A percentile compares a stretch with the other conserved stretches of the same genome.
Evolutionary conservation across 805 yeast genomes (phyloP).

Genomic region (Diddensiella santjacobensis): DNA sequence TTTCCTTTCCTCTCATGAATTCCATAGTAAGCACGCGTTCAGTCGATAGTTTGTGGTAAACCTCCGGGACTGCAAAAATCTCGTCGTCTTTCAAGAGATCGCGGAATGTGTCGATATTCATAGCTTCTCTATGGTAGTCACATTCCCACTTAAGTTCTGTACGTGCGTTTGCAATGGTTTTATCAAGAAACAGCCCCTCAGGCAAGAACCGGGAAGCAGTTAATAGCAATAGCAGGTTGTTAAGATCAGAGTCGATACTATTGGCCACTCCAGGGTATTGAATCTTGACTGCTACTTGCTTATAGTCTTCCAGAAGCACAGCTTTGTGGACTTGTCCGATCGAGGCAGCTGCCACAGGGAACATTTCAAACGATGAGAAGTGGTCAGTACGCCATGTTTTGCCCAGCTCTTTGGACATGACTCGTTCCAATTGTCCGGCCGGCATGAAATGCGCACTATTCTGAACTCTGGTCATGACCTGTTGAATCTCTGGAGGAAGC

Average conservation of each 20-base stretch:
- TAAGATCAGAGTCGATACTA: constrained; percentile 90
- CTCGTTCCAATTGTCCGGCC: constrained; percentile 74
- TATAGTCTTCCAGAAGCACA: constrained; percentile 50
- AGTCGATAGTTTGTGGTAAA: constrained; percentile 72
- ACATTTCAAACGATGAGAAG: constrained; percentile 73
- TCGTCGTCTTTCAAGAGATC: constrained; percentile 57
- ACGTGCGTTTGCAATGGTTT: constrained; percentile 89
- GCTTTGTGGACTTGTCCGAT: constrained; percentile 96
- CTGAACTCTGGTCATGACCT: constrained; percentile 78
- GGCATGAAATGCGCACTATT: constrained; percentile 98
- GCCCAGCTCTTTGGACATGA: constrained; percentile 72
- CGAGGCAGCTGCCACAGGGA: constrained; percentile 95
- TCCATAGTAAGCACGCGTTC: constrained; percentile 88
- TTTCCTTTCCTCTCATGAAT: constrained; percentile 75
- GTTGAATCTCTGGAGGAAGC: constrained; percentile 79
- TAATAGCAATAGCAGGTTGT: constrained; percentile 72
- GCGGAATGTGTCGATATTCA: constrained; percentile 63
- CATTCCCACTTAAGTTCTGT: constrained; percentile 96
- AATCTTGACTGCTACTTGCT: constrained; percentile 84
- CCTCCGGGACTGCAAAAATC: constrained; percentile 75
- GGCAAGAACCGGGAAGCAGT: constrained; percentile 87
- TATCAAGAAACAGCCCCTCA: constrained; percentile 85
- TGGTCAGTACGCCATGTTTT: constrained; percentile 64
- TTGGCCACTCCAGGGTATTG: constrained; percentile 97
- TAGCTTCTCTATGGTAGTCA: constrained; percentile 88